Base-by-base conservation (phyloP, 805 yeast genomes). In the Yamadazyma takamatsuzukensis region DNA sequence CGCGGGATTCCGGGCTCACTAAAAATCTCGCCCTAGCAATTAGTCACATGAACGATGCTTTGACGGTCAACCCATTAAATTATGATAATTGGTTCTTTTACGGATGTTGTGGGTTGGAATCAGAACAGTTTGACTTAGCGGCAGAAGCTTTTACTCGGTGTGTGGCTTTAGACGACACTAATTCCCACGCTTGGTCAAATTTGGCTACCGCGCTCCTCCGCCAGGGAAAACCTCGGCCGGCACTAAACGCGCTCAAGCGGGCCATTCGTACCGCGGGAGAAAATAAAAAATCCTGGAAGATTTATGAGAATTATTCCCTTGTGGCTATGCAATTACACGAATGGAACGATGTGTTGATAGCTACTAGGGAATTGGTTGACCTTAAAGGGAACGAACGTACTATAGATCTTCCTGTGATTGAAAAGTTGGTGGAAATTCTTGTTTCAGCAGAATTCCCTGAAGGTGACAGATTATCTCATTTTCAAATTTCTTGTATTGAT, bases 141-240 rank as follows among this genome's bases (percentile, higher is more conserved):
- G 80, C 95, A 0, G 94, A 85, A 51, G 96, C 96, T 0, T 89
- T 93, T 53, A 81, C 95, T 0, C 70, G 97, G 48, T 87, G 96
- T 61, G 89, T 88, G 19, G 68, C 95, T 0, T 54, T 89, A 23
- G 96, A 88, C 53, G 95, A 84, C 15, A 71, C 80, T 0, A 87
- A 79, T 48, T 68, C 89, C 2, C 78, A 78, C 51, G 77, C 95
- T 2, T 93, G 98, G 98, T 80, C 95, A 8, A 93, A 93, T 51
- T 68, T 93, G 47, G 87, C 95, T 4, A 79, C 93, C 8, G 80
- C 96, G 0, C 69, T 85, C 34, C 60, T 88, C 24, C 74, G 73
- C 41, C 51, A 73, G 32, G 80, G 73, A 33, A 83, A 84, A 54
- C 56, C 74, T 14, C 72, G 74, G 41, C 95, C 87, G 44, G 95